Conservation (phyloP, 495 filamentous ascomycete species). For the Podospora pseudocomata region DNA sequence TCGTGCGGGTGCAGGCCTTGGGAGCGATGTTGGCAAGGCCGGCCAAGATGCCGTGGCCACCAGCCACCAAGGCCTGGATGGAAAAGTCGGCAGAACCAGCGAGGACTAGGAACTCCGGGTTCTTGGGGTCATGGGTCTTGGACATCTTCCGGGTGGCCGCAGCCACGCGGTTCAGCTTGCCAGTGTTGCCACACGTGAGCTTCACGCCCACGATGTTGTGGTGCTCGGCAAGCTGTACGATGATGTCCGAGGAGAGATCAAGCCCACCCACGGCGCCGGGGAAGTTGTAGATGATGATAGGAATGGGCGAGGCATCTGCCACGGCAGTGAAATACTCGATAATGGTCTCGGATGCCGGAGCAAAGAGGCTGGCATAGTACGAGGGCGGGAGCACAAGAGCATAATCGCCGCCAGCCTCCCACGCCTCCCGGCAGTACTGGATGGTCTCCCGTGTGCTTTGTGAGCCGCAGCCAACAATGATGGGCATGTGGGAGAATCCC, state of each 20-base stretch:
- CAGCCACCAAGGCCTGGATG: conserved; percentile 76
- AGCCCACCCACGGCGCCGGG: conserved; percentile 76
- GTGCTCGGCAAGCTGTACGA: conserved; percentile 69
- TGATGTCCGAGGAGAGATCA: conserved; percentile 77
- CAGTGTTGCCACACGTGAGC: conserved; percentile 91
- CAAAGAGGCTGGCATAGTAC: conserved; percentile 71
- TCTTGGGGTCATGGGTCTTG: conserved; percentile 60
- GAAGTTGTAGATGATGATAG: conserved; percentile 92
- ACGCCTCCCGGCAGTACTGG: conserved; percentile 71
- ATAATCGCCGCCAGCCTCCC: conserved; percentile 77
- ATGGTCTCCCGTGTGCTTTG: conserved; percentile 87
- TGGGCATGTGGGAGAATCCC: conserved; percentile 67
- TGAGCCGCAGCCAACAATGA: conserved; percentile 83
- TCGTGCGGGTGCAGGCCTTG: conserved; percentile 64
- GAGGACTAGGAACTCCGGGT: conserved; percentile 66
- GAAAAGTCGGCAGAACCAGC: conserved; percentile 91
- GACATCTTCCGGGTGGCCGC: conserved; percentile 71
- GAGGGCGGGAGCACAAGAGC: conserved; percentile 82
- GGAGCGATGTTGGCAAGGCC: conserved; percentile 84
- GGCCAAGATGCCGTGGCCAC: conserved; percentile 80
- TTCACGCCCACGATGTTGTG: conserved; percentile 89
- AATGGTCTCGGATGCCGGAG: conserved; percentile 60
- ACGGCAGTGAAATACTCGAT: conserved; percentile 73
- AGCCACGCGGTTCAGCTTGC: conserved; percentile 79
- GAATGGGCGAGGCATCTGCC: conserved; percentile 77